Percentiles rank a stretch among this genome's conserved stretches.
Conservation (phyloP, 768 basidiomycete species). For the Mycena indigotica region DNA sequence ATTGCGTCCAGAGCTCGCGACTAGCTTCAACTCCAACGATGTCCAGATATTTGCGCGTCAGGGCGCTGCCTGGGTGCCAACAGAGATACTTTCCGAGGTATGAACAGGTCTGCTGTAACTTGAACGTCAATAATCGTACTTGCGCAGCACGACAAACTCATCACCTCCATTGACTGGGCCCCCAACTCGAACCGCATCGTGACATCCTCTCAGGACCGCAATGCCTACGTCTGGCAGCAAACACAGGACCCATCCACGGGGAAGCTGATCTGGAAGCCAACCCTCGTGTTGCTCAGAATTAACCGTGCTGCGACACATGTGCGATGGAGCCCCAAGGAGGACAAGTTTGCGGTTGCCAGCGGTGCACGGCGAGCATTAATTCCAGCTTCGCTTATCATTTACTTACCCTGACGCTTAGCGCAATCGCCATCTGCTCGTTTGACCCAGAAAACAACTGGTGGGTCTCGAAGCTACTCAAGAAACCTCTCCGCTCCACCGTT, state of each 20-base stretch:
- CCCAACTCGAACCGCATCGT: constrained; percentile 96
- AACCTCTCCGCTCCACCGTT: constrained; percentile 94
- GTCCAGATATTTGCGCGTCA: constrained; percentile 75
- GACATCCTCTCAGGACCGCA: constrained; percentile 97
- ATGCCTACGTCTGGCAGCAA: constrained; percentile 98
- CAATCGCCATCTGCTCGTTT: constrained; percentile 95
- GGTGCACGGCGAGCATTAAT: constrained; percentile 73
- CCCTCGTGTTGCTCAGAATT: constrained; percentile 91
- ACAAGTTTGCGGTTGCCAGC: constrained; percentile 98
- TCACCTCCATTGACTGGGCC: constrained; percentile 99
- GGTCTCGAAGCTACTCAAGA: constrained; percentile 96
- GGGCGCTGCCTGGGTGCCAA: constrained; percentile 67
- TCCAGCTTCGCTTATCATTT: not conserved
- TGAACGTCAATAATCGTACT: not conserved
- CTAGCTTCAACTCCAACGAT: constrained; percentile 89
- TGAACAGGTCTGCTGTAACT: constrained; percentile 14
- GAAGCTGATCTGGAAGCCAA: constrained; percentile 85
- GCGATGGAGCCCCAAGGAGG: constrained; percentile 95
- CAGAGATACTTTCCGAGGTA: constrained; percentile 87
- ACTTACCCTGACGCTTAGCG: constrained; percentile 47
- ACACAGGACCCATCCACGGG: constrained; percentile 74
- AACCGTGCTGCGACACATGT: constrained; percentile 96
- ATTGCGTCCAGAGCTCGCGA: constrained; percentile 86
- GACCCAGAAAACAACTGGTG: constrained; percentile 99
- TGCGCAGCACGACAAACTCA: constrained; percentile 89